Evolutionary conservation across 75 land plant species (phyloP), one percentile per base, ranked within the genome.

Genomic region (Larix kaempferi): DNA sequence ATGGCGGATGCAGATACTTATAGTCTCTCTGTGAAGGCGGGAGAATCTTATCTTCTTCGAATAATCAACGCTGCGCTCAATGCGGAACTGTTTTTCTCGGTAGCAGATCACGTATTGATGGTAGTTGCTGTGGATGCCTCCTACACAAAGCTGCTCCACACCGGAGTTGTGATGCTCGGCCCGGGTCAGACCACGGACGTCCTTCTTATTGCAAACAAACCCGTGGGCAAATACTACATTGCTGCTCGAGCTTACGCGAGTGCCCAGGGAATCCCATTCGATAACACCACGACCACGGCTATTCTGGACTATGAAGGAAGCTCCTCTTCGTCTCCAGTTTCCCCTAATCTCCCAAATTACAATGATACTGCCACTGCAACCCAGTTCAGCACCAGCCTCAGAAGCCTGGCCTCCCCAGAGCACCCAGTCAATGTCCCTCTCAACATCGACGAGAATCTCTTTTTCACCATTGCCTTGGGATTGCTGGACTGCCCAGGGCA

Each of bases 391-490:
- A 16, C 10, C 6, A 35, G 59, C 17, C 72, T 88, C 29, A 56
- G 81, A 19, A 90, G 92, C 79, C 89, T 76, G 0, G 15, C 29
- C 3, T 69, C 22, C 26, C 41, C 52, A 12, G n/a, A 78, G 3
- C 35, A 71, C 39, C 74, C 27, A n/a, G 83, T 74, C 7, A 35
- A 35, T 1, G 83, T 91, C 25, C 91, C 91, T 2, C 69, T 16
- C 1, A 63, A 78, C 0, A 52, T 87, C 21, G 84, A 84, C 74
- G 86, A 85, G 57, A 69, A 78, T 69, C 77, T 95, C 8, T 84
- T 88, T 79, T 66, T 93, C 84, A 91, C 95, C 0, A 80, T 93
- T 7, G 95, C 90, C 26, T 78, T 88, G 5, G 88, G 89, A 3
- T 57, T 79, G 23, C 64, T 76, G 59, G 66, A 39, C n/a, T 94